Evolutionary conservation across 2,329 filamentous ascomycete species (phyloP).

Genomic region (Cytospora piceae): DNA sequence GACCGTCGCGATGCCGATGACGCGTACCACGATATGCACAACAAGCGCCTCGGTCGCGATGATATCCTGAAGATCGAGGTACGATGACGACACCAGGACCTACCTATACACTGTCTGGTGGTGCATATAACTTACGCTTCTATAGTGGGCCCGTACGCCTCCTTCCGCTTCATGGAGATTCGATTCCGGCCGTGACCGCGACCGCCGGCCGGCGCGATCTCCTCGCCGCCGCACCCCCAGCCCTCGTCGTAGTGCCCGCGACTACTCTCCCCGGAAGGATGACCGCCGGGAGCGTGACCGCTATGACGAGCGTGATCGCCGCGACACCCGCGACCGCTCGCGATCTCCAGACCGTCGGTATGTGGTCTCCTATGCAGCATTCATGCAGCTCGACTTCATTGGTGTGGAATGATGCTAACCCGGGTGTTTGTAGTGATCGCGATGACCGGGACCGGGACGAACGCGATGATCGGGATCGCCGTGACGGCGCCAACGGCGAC

Average conservation of each 20-base stretch:
- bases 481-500: slow-evolving; percentile 81
- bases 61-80: slow-evolving; percentile 98
- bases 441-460: slow-evolving; percentile 64
- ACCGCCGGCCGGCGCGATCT: slow-evolving; percentile 63
- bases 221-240: slow-evolving; percentile 73
- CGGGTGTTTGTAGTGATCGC: slow-evolving; percentile 46
- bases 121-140: slow-evolving; percentile 24
- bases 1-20: slow-evolving; percentile 97
- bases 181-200: slow-evolving; percentile 83
- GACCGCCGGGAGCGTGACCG: slow-evolving; percentile 81
- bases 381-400: slow-evolving; percentile 35
- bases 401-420: slow-evolving; percentile 48
- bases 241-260: slow-evolving; percentile 68
- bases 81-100: slow-evolving; percentile 37
- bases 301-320: slow-evolving; percentile 75
- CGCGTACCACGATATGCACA: slow-evolving; percentile 99
- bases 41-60: slow-evolving; percentile 95
- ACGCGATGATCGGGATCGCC: slow-evolving; percentile 72
- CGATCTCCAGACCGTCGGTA: slow-evolving; percentile 70
- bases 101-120: slow-evolving; percentile 24
- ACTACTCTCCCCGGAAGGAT: slow-evolving; percentile 87
- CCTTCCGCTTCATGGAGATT: slow-evolving; percentile 98
- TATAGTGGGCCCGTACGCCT: slow-evolving; percentile 96
- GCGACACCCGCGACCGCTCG: slow-evolving; percentile 73
- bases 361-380: slow-evolving; percentile 16